phyloP scores from a whole-genome alignment of 495 filamentous ascomycete species.

The Penicillium odoratum region DNA sequence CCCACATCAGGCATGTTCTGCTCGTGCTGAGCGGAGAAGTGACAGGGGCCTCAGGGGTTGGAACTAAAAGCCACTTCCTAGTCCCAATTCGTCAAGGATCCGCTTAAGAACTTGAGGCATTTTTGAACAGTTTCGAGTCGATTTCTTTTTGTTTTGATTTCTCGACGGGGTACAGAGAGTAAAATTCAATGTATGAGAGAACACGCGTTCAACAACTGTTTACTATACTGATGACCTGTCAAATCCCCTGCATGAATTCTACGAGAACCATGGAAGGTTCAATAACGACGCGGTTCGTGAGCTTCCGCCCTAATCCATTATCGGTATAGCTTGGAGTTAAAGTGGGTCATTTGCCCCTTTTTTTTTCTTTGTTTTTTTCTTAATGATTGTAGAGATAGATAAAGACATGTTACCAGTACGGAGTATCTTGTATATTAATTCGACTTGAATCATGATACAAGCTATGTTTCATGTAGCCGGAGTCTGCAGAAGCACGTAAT shows the following conservation, averaged over 20 bases:
- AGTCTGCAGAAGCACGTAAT: too few species aligned
- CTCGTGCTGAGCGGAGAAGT: conserved; percentile 29
- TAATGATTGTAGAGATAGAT: too few species aligned
- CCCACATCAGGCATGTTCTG: conserved; percentile 30
- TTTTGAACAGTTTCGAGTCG: background rate
- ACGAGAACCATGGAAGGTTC: background rate
- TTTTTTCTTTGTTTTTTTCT: background rate
- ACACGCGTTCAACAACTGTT: background rate
- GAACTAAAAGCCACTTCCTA: conserved; percentile 6
- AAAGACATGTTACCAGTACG: too few species aligned
- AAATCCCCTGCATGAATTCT: background rate
- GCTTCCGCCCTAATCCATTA: conserved; percentile 14
- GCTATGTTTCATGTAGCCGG: too few species aligned
- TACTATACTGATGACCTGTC: background rate
- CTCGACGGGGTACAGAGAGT: too few species aligned
- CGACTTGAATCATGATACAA: too few species aligned
- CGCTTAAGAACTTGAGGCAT: background rate
- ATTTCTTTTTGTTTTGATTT: too few species aligned
- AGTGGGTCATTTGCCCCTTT: conserved; percentile 18
- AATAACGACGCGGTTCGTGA: conserved; percentile 18
- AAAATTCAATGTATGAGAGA: too few species aligned
- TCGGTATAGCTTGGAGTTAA: conserved; percentile 6
- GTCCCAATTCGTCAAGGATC: background rate
- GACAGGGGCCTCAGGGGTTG: conserved; percentile 33
- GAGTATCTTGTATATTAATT: too few species aligned